Conservation (phyloP, 140 eudicot genomes). For the Anethum foeniculum region DNA sequence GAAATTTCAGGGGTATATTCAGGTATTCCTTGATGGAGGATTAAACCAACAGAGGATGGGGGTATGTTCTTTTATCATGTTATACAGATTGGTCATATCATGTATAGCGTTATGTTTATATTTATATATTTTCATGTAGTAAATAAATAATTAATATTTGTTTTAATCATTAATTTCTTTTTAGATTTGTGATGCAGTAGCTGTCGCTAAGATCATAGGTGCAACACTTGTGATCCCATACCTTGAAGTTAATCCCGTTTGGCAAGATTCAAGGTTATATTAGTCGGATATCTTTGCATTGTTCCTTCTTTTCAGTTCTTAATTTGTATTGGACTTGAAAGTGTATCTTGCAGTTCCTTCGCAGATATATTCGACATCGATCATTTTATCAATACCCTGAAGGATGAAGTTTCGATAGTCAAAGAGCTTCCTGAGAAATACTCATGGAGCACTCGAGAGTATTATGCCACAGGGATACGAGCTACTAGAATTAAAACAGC, state of each 20-base stretch:
- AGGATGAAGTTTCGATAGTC: constrained; percentile 51
- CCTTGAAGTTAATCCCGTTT: constrained; percentile 90
- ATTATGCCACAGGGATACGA: constrained; percentile 84
- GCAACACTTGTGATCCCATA: constrained; percentile 87
- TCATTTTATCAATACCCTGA: constrained; percentile 60
- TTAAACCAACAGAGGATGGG: constrained; percentile 97
- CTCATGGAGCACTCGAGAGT: constrained; percentile 89
- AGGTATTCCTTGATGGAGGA: constrained; percentile 95
- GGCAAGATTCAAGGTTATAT: constrained; percentile 86
- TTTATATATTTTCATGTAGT: neutral
- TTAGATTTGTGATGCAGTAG: constrained; percentile 93
- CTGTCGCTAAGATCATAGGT: constrained; percentile 80
- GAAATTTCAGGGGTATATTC: constrained; percentile 64
- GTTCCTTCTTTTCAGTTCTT: constrained; percentile 5
- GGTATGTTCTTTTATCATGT: constrained; percentile 31
- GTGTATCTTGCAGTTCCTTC: constrained; percentile 52
- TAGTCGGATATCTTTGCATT: neutral
- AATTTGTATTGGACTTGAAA: neutral
- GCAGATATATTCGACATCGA: constrained; percentile 78
- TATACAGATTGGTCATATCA: neutral
- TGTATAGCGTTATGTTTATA: neutral
- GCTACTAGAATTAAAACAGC: constrained; percentile 85
- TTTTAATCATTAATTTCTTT: neutral
- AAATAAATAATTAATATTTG: neutral
- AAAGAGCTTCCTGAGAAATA: constrained; percentile 68